Percentiles rank a stretch among this genome's conserved stretches.
These are phyloP conservation scores for Pichia californica DNA, from an alignment of 805 yeast genomes.

Conservation along the genomic window DNA sequence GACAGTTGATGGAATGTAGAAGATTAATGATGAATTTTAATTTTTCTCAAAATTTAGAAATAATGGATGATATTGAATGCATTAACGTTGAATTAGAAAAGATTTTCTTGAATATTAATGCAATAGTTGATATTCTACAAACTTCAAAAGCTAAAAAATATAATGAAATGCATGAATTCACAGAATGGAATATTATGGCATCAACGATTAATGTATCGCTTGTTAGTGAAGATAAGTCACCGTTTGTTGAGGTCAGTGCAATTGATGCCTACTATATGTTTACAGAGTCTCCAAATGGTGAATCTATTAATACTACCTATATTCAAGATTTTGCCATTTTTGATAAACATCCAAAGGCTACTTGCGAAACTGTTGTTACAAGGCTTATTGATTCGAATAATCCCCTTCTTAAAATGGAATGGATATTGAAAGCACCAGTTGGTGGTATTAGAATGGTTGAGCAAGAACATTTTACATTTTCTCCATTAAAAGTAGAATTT, in stretches of 20 bases:
- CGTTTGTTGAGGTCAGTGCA: slow-evolving; percentile 70
- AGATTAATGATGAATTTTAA: slow-evolving; percentile 14
- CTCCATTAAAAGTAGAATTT: slow-evolving; percentile 51
- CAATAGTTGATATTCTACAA: slow-evolving; percentile 24
- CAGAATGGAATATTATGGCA: slow-evolving; percentile 55
- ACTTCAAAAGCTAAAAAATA: slow-evolving; percentile 23
- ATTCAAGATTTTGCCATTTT: slow-evolving; percentile 68
- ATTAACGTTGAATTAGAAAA: slow-evolving; percentile 26
- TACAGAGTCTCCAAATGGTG: slow-evolving; percentile 59
- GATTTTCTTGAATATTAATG: slow-evolving; percentile 19
- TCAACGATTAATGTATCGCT: slow-evolving; percentile 70
- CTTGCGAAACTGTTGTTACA: slow-evolving; percentile 66
- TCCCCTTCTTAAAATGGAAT: slow-evolving; percentile 37
- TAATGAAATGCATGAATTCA: slow-evolving; percentile 31
- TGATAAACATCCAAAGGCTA: slow-evolving; percentile 51
- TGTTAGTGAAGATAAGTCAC: slow-evolving; percentile 50
- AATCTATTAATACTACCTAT: slow-evolving; percentile 55
- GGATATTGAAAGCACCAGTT: slow-evolving; percentile 54
- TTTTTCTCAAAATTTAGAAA: neutral
- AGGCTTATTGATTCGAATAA: slow-evolving; percentile 13
- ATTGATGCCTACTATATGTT: slow-evolving; percentile 56
- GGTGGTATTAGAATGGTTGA: slow-evolving; percentile 60
- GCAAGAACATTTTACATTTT: slow-evolving; percentile 40
- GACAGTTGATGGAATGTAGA: slow-evolving; percentile 20
- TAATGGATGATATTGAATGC: slow-evolving; percentile 7